Base-by-base conservation (phyloP, 352 stramenopile genomes). In the Globisporangium paddicum region DNA sequence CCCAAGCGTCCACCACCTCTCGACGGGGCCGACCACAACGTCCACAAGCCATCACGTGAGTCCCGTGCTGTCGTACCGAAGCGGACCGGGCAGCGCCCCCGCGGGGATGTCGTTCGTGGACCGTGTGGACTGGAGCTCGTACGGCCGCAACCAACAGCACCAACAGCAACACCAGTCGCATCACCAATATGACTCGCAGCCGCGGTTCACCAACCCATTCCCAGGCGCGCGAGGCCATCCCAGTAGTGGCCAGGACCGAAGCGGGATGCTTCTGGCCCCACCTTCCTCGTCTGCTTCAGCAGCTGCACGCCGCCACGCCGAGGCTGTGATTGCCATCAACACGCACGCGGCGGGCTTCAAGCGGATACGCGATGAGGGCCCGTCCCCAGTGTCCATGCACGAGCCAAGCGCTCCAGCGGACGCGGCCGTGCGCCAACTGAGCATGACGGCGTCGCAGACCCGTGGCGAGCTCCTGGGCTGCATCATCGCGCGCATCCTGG, bases 401-500 rank as follows among this genome's bases (percentile, higher is more conserved):
- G 30, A 64, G 30, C 28, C 28, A 3, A 37, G 35, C 10, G 16
- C 70, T 3, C 68, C 77, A 32, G 28, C 28, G 0, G 79, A 87
- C 23, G 78, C 71, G 6, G 82, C 78, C 0, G 82, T 90, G 26
- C 79, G 78, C 6, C 78, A 89, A 45, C 55, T 92, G 46, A 90
- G 78, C 60, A 66, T 70, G 21, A 71, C 84, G 21, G 80, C 83
- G 5, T 64, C 73, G 14, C 69, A 89, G 54, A 87, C 87, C 32
- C 79, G 82, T 14, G 53, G 66, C 8, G 82, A 89, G 14, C 63
- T 92, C 45, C 59, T 92, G 7, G 68, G 69, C 14, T 86, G 77
- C 58, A 90, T 92, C 59, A 84, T 83, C 51, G 66, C 71, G 9
- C 76, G 82, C 21, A 83, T 89, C 26, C 73, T 87, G 45, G 68